Evolutionary conservation across 345 rosid species (phyloP).

Genomic region (Heritiera fomes): DNA sequence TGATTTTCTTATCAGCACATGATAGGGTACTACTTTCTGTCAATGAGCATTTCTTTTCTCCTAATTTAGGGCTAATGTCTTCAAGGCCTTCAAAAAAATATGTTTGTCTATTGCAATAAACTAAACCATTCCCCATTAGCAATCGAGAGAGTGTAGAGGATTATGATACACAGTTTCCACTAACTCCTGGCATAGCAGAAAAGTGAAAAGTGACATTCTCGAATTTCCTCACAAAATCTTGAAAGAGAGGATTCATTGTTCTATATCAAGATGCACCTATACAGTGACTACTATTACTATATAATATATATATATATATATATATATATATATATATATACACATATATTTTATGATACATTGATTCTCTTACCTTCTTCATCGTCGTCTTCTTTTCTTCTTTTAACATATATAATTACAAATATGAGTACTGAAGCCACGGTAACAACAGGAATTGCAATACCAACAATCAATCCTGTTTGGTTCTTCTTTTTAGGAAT

Average conservation of each 20-base stretch:
- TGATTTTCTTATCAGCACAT: no score
- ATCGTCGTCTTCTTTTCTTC: constrained; percentile 19
- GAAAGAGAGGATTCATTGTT: background rate
- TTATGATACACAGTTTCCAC: background rate
- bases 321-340: no score
- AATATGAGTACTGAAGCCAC: constrained; percentile 16
- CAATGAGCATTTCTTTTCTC: no score
- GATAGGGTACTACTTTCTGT: no score
- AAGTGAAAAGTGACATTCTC: no score
- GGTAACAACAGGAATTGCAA: constrained; percentile 23
- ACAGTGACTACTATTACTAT: background rate
- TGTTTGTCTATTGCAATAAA: no score
- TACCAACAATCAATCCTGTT: constrained; percentile 31
- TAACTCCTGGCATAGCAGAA: background rate
- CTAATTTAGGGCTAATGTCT: no score
- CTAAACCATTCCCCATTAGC: no score
- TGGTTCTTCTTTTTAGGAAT: constrained; percentile 19
- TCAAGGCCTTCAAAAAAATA: no score
- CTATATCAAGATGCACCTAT: background rate
- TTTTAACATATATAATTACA: background rate
- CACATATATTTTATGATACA: background rate
- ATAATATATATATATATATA: background rate
- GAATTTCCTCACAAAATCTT: background rate
- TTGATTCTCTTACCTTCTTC: constrained; percentile 20
- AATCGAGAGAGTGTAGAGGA: no score